Percentiles rank a stretch among this genome's conserved stretches.
phyloP scores from a whole-genome alignment of 768 basidiomycete species.

The Scleroderma bovista region DNA sequence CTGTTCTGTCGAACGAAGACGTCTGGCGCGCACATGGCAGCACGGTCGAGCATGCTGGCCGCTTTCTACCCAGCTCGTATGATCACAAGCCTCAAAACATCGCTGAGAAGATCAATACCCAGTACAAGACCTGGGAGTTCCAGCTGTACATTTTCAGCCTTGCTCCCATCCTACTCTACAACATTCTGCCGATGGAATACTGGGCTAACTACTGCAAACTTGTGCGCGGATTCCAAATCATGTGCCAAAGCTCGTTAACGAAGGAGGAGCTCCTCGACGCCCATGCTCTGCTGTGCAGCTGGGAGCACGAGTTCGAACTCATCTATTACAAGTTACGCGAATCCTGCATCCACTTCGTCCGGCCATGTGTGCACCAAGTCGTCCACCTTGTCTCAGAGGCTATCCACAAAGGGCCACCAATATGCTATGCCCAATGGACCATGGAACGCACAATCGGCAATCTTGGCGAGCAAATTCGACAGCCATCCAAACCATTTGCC shows the following conservation, averaged over 20 bases:
- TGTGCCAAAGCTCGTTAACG: conserved; percentile 15
- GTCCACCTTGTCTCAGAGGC: conserved; percentile 15
- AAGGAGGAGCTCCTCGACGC: conserved; percentile 11
- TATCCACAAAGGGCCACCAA: too few relatives aligned
- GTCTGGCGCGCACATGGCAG: conserved; percentile 10
- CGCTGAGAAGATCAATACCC: conserved; percentile 20
- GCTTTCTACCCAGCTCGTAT: conserved; percentile 14
- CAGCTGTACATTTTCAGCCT: conserved; percentile 16
- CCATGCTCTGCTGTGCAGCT: conserved; percentile 12
- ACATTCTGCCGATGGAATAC: conserved; percentile 8
- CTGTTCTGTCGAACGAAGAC: conserved; percentile 12
- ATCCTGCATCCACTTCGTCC: conserved; percentile 27
- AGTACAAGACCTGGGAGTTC: conserved; percentile 26
- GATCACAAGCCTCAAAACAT: conserved; percentile 20
- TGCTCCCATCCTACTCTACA: conserved; percentile 13
- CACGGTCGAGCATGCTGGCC: neutral
- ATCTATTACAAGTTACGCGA: conserved; percentile 20
- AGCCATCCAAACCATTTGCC: conserved; percentile 21
- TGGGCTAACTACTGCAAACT: conserved; percentile 19
- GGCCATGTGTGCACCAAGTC: conserved; percentile 23
- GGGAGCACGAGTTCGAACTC: conserved; percentile 24
- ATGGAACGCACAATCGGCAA: conserved; percentile 24
- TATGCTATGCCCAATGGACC: conserved; percentile 20
- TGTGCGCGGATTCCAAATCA: conserved; percentile 14
- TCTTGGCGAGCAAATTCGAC: conserved; percentile 19